Evolutionary conservation across 106 monocot genomes (phyloP).

Genomic region (Gastrodia elata): DNA sequence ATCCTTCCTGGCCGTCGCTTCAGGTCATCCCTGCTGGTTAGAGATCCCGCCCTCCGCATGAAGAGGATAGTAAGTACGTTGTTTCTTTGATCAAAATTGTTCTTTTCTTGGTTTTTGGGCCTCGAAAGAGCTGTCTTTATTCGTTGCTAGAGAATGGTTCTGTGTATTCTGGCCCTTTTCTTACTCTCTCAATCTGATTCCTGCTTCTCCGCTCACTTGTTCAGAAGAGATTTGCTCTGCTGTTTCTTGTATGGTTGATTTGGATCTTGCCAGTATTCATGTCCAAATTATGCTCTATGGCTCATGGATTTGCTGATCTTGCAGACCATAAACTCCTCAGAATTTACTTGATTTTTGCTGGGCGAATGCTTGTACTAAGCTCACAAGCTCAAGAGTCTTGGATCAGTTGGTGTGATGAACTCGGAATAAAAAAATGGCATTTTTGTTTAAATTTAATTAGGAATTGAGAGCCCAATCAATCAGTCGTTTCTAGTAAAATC

Average conservation of each 20-base stretch:
- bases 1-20: not conserved
- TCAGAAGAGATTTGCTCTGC: not conserved
- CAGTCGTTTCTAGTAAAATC: not conserved
- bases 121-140: not conserved
- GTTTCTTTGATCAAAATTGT: slow-evolving; percentile 10
- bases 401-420: too few species aligned
- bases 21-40: not conserved
- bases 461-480: not conserved
- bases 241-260: not conserved
- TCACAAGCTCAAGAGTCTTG: not conserved
- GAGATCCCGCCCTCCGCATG: slow-evolving; percentile 3
- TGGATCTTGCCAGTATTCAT: not conserved
- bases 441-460: too few species aligned
- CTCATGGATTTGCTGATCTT: not conserved
- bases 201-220: not conserved
- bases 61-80: slow-evolving; percentile 32
- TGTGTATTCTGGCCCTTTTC: not conserved
- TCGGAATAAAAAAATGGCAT: too few species aligned
- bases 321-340: not conserved
- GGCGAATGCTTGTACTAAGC: not conserved
- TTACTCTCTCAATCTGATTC: not conserved
- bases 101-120: not conserved
- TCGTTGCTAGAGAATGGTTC: not conserved
- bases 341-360: not conserved
- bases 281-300: not conserved